Evolutionary conservation across 2,329 filamentous ascomycete species (phyloP).

Genomic region (Pseudogymnoascus sp.): DNA sequence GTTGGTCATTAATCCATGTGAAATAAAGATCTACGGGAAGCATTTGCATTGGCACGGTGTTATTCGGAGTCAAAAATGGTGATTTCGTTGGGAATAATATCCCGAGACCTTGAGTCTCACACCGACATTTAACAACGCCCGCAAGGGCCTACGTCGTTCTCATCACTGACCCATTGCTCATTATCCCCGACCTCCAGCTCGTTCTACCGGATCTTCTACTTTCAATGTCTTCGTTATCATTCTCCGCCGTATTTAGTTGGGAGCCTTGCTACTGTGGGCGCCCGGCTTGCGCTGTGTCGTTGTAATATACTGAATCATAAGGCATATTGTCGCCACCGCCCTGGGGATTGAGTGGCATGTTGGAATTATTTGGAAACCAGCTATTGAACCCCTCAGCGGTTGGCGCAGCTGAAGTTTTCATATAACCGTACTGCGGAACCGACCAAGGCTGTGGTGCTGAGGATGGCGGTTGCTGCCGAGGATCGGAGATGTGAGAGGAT

Average conservation of each 20-base stretch:
- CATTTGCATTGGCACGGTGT: background rate
- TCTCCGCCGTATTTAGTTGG: background rate
- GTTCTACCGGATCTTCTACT: background rate
- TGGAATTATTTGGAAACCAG: conserved; percentile 3
- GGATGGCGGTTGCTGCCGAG: background rate
- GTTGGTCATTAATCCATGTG: too few species aligned
- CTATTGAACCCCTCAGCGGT: background rate
- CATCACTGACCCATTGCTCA: background rate
- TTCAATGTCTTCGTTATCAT: conserved; percentile 8
- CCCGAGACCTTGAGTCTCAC: conserved; percentile 4
- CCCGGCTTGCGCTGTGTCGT: background rate
- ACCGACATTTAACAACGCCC: background rate
- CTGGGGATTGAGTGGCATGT: background rate
- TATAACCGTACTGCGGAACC: background rate
- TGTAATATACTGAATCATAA: conserved; percentile 12
- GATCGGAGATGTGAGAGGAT: background rate
- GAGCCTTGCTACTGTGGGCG: conserved; percentile 8
- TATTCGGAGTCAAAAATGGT: conserved; percentile 1
- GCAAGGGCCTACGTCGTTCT: background rate
- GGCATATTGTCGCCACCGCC: background rate
- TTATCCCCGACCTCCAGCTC: background rate
- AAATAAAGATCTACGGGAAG: background rate
- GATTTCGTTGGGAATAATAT: conserved; percentile 10
- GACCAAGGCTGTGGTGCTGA: background rate
- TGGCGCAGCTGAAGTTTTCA: background rate